Evolutionary conservation across 2,329 filamentous ascomycete genomes (phyloP).

Genomic region (Pseudocercospora fuligena): DNA sequence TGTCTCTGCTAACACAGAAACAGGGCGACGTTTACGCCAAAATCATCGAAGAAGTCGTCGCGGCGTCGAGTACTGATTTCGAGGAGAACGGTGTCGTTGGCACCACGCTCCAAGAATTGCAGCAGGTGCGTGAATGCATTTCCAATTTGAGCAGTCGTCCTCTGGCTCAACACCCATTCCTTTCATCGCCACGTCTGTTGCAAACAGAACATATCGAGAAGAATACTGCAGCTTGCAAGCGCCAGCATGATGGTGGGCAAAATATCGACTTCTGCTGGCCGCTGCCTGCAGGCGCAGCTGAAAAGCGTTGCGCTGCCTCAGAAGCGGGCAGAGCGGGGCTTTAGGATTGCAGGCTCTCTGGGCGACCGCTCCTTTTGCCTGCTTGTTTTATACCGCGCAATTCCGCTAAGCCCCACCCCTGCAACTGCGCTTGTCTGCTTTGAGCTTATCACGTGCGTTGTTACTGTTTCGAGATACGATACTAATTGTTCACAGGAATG

Average conservation of each 20-base stretch:
- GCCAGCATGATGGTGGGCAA: conserved; percentile 7
- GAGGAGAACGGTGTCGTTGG: conserved; percentile 95
- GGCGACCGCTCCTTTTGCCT: conserved; percentile 52
- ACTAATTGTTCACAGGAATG: conserved; percentile 68
- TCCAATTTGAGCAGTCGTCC: background rate
- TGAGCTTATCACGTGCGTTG: conserved; percentile 34
- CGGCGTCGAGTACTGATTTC: conserved; percentile 82
- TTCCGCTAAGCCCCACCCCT: conserved; percentile 29
- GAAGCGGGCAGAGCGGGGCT: conserved; percentile 46
- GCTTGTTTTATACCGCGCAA: conserved; percentile 49
- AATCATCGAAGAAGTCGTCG: conserved; percentile 76
- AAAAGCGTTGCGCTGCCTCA: conserved; percentile 17
- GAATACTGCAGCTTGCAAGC: background rate
- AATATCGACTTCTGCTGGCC: conserved; percentile 11
- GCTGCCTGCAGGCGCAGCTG: conserved; percentile 25
- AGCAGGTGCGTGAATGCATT: conserved; percentile 65
- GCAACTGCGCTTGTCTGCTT: conserved; percentile 41
- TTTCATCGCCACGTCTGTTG: conserved; percentile 4
- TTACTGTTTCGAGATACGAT: conserved; percentile 13
- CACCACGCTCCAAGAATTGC: conserved; percentile 82
- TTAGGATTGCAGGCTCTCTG: conserved; percentile 42
- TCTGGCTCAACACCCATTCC: conserved; percentile 16
- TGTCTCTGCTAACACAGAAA: conserved; percentile 26
- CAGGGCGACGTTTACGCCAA: conserved; percentile 83
- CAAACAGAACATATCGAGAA: background rate